Evolutionary conservation across 768 basidiomycete genomes (phyloP).

Genomic region (Leccinum disarticulatum): DNA sequence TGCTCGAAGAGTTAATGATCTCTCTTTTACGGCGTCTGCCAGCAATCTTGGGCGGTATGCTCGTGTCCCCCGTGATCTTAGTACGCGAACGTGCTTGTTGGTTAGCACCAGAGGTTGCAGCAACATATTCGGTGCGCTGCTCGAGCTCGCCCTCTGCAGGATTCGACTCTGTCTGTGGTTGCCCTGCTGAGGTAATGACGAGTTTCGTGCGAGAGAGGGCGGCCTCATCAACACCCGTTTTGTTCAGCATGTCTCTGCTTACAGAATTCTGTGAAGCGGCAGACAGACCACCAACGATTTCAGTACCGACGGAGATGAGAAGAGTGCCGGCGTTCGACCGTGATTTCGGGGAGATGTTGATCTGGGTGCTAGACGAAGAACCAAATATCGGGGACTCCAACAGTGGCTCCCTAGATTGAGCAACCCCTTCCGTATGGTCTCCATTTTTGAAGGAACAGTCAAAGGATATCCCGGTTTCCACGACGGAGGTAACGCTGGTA

Average conservation of each 20-base stretch:
- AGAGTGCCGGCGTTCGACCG: slow-evolving; percentile 4
- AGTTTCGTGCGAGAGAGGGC: background rate
- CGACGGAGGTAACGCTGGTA: background rate
- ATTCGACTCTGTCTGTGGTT: background rate
- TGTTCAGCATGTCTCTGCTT: background rate
- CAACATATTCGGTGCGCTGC: background rate
- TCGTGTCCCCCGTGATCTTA: slow-evolving; percentile 4
- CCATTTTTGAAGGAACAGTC: background rate
- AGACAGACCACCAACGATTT: background rate
- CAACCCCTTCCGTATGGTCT: background rate
- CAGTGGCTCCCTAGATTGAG: background rate
- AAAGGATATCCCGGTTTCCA: background rate
- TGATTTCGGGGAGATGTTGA: slow-evolving; percentile 12
- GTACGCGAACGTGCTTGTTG: background rate
- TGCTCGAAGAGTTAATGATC: slow-evolving; percentile 2
- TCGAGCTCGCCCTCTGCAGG: background rate
- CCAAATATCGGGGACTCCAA: slow-evolving; percentile 11
- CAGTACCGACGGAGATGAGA: background rate
- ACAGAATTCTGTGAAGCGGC: background rate
- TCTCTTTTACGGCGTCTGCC: slow-evolving; percentile 32
- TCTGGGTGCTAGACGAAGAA: slow-evolving; percentile 17
- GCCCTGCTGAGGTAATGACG: background rate
- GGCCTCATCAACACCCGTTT: background rate
- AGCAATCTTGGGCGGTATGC: slow-evolving; percentile 12
- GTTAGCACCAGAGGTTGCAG: background rate